These are phyloP conservation scores for Stagonosporopsis vannaccii DNA, from an alignment of 2,329 filamentous ascomycete species.

Conservation along the genomic window DNA sequence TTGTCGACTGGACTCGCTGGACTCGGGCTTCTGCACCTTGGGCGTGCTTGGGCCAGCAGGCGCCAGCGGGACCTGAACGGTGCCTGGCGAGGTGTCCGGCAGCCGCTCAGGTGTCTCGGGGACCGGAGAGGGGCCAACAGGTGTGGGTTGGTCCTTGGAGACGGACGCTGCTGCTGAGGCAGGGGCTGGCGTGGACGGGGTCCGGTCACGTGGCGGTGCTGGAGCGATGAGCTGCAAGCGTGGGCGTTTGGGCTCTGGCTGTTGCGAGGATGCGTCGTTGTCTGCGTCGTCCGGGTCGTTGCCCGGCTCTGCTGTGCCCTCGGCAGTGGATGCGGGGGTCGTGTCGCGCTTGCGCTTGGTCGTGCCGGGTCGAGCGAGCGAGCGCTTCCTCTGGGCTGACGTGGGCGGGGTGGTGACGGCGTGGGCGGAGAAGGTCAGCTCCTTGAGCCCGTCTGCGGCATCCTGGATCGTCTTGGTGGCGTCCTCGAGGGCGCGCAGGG, in stretches of 20 bases:
- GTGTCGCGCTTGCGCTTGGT: slow-evolving; percentile 66
- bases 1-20: slow-evolving; percentile 20
- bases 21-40: slow-evolving; percentile 23
- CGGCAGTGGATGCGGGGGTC: slow-evolving; percentile 34
- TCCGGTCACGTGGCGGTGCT: slow-evolving; percentile 3
- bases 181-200: slow-evolving; percentile 15
- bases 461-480: slow-evolving; percentile 44
- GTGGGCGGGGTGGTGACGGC: slow-evolving; percentile 26
- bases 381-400: slow-evolving; percentile 32
- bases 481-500: slow-evolving; percentile 48
- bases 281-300: slow-evolving; percentile 36
- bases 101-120: slow-evolving; percentile 4
- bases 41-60: slow-evolving; percentile 52
- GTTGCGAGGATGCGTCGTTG: slow-evolving; percentile 35
- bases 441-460: slow-evolving; percentile 45
- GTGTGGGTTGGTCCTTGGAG: not conserved
- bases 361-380: slow-evolving; percentile 28
- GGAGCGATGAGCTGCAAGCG: slow-evolving; percentile 30
- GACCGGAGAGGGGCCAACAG: slow-evolving; percentile 4
- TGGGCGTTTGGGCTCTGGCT: slow-evolving; percentile 42
- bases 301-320: slow-evolving; percentile 22
- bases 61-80: slow-evolving; percentile 53
- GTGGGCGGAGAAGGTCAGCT: slow-evolving; percentile 40
- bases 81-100: slow-evolving; percentile 24
- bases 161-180: slow-evolving; percentile 16